phyloP scores from a whole-genome alignment of 306 rosid genomes.

The Styphnolobium japonicum region DNA sequence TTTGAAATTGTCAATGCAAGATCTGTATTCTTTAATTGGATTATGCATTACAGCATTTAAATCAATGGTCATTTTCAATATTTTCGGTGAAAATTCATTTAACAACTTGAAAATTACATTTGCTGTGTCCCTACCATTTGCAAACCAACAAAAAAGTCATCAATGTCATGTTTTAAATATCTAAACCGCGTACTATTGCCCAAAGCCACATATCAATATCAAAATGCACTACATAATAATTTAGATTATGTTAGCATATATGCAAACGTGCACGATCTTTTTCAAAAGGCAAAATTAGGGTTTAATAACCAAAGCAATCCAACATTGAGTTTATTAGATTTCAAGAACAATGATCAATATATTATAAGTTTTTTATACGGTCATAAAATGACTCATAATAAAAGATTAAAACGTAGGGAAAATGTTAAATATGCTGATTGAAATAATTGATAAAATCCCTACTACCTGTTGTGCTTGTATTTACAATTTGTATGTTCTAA shows the following conservation, averaged over 20 bases:
- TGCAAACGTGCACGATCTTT: not conserved
- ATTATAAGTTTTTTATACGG: too few relatives aligned
- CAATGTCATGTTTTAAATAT: not conserved
- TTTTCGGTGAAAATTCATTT: not conserved
- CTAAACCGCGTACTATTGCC: not conserved
- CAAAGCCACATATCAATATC: not conserved
- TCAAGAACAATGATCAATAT: too few relatives aligned
- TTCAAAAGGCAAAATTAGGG: not conserved
- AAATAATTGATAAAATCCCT: not conserved
- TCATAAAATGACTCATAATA: too few relatives aligned
- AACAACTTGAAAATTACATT: not conserved
- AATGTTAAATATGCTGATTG: not conserved
- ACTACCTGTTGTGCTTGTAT: not conserved
- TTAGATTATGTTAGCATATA: not conserved
- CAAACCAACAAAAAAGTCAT: conserved; percentile 2
- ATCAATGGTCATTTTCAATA: conserved; percentile 23
- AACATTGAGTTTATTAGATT: not conserved
- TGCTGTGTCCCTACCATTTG: not conserved
- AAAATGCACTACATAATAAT: not conserved
- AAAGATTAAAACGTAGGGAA: not conserved
- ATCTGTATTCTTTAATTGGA: not conserved
- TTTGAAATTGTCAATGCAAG: not conserved
- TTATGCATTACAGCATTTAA: not conserved
- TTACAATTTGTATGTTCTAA: not conserved
- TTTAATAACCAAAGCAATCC: not conserved